These are phyloP conservation scores for Leccinum disarticulatum DNA, from an alignment of 768 basidiomycete species.

Conservation along the genomic window DNA sequence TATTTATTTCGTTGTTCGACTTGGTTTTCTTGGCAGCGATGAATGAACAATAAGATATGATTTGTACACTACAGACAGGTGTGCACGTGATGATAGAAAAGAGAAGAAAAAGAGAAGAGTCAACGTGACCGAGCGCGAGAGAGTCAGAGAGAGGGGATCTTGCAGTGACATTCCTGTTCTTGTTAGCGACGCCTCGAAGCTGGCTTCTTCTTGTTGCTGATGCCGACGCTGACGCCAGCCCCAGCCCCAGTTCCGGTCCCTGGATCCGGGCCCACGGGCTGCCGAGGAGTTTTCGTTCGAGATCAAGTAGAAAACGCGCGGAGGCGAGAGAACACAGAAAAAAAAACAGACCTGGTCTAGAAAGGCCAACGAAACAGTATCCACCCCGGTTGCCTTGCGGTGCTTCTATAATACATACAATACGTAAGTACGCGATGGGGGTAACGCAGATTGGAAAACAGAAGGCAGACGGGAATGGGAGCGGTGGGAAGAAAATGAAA, in stretches of 20 bases:
- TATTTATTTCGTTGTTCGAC: not conserved
- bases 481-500: not conserved
- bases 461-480: not conserved
- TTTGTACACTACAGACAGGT: not conserved
- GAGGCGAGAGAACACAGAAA: not conserved
- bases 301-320: not conserved
- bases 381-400: constrained; percentile 16
- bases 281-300: constrained; percentile 4
- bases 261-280: constrained; percentile 4
- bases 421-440: not conserved
- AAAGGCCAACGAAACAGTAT: constrained; percentile 4
- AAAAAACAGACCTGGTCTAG: constrained; percentile 25
- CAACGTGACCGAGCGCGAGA: not conserved
- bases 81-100: not conserved
- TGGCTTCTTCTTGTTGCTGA: constrained; percentile 22
- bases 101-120: not conserved
- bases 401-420: constrained; percentile 21
- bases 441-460: not conserved
- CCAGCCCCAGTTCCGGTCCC: not conserved
- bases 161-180: not conserved
- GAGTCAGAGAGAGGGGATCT: not conserved
- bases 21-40: not conserved
- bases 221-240: not conserved
- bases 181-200: constrained; percentile 25
- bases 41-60: not conserved